Evolutionary conservation across 306 rosid genomes (phyloP).

Genomic region (Myrica gale): DNA sequence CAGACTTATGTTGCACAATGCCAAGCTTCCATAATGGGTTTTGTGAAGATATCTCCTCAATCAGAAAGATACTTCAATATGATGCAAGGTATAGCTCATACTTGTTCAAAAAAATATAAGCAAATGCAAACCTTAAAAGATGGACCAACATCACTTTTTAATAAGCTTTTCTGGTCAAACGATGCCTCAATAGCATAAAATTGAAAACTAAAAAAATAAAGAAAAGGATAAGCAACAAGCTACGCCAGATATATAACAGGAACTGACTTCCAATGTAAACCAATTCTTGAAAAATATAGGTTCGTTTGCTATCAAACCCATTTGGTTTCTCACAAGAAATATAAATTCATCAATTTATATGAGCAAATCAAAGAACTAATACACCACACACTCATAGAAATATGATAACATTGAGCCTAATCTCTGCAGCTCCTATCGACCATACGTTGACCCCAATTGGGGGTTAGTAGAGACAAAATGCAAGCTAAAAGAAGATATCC

Average conservation of each 20-base stretch:
- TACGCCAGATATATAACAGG: background rate
- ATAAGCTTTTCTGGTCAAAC: background rate
- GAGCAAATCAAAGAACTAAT: background rate
- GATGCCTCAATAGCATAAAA: background rate
- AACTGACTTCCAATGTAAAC: background rate
- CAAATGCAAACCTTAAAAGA: background rate
- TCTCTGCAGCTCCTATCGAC: background rate
- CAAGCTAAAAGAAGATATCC: background rate
- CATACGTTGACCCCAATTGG: background rate
- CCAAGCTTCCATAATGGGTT: background rate
- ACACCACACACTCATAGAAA: background rate
- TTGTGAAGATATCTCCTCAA: background rate
- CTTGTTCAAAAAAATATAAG: background rate
- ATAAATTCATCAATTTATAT: background rate
- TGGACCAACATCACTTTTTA: background rate
- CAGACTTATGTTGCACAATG: background rate
- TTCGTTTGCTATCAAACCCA: background rate
- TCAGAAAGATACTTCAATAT: constrained; percentile 3
- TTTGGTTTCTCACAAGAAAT: too few relatives aligned
- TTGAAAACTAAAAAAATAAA: background rate
- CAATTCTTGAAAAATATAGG: background rate
- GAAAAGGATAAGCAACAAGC: background rate
- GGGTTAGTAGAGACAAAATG: background rate
- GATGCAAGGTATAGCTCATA: background rate
- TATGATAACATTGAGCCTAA: background rate